Conservation (phyloP, 768 basidiomycete genomes). For the Mycena capillaripes region DNA sequence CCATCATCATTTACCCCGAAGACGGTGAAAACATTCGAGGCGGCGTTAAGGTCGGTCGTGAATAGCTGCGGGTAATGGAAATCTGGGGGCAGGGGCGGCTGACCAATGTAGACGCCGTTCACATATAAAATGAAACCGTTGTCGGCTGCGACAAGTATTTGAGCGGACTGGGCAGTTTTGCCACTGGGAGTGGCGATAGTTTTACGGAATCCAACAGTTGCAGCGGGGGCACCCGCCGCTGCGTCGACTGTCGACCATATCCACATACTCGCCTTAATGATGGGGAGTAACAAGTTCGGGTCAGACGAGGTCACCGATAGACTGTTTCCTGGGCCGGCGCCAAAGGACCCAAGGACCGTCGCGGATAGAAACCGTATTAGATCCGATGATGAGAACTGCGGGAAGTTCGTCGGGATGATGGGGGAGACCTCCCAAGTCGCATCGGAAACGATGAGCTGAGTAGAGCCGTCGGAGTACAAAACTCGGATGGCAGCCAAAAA, state of each 20-base stretch:
- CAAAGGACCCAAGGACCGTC: background rate
- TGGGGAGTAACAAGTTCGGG: slow-evolving; percentile 7
- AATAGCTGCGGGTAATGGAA: slow-evolving; percentile 1
- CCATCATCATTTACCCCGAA: slow-evolving; percentile 10
- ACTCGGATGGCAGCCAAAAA: slow-evolving; percentile 23
- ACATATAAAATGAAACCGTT: slow-evolving; percentile 23
- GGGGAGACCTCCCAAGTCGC: slow-evolving; percentile 14
- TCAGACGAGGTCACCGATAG: background rate
- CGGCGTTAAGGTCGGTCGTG: slow-evolving; percentile 4
- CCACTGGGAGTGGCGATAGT: slow-evolving; percentile 22
- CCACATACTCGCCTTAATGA: slow-evolving; percentile 13
- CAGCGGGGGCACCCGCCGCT: background rate
- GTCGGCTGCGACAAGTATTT: slow-evolving; percentile 20
- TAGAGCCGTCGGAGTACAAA: slow-evolving; percentile 18
- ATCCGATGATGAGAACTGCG: slow-evolving; percentile 7
- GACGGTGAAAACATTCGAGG: slow-evolving; percentile 13
- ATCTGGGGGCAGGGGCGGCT: background rate
- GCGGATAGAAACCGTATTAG: slow-evolving; percentile 25
- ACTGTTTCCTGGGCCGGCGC: slow-evolving; percentile 18
- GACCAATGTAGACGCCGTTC: slow-evolving; percentile 16
- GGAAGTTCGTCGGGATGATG: slow-evolving; percentile 20
- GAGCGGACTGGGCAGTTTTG: slow-evolving; percentile 20
- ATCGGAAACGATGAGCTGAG: slow-evolving; percentile 19
- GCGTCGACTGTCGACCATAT: slow-evolving; percentile 25
- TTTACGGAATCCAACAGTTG: slow-evolving; percentile 28